These are phyloP conservation scores for Sporothrix mexicana DNA, from an alignment of 2,329 filamentous ascomycete genomes.

Conservation along the genomic window DNA sequence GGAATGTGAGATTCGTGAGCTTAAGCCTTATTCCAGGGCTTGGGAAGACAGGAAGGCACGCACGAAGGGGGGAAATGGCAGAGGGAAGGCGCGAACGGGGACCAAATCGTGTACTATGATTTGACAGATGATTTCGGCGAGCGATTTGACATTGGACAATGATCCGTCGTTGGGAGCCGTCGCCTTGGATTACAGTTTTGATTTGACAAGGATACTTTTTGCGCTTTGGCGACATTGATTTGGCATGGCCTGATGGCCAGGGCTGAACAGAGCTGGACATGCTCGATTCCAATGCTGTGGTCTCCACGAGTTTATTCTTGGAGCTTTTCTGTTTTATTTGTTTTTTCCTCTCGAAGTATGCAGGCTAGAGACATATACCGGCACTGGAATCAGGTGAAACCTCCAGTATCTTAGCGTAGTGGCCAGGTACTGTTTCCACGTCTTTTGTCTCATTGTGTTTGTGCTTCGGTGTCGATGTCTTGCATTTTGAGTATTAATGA, in stretches of 20 bases:
- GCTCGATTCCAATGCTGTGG: background rate
- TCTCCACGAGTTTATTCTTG: background rate
- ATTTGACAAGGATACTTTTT: background rate
- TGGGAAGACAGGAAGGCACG: background rate
- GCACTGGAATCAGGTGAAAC: conserved; percentile 12
- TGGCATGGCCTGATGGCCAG: background rate
- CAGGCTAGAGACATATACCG: background rate
- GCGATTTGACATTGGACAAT: background rate
- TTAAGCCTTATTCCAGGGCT: background rate
- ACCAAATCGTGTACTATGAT: background rate
- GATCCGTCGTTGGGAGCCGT: background rate
- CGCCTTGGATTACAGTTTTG: no score
- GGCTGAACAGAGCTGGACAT: background rate
- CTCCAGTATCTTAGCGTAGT: background rate
- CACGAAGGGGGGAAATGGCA: background rate
- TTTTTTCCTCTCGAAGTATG: background rate
- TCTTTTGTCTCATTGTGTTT: background rate
- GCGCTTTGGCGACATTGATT: conserved; percentile 8
- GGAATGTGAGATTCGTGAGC: conserved; percentile 3
- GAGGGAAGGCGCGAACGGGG: background rate
- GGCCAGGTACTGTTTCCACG: background rate
- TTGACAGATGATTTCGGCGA: background rate
- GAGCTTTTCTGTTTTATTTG: no score
- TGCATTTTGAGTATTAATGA: background rate
- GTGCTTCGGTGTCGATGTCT: background rate